Percentiles rank a stretch among this genome's conserved stretches.
Conservation (phyloP, 2,329 filamentous ascomycete genomes). For the Ampelomyces quisqualis region DNA sequence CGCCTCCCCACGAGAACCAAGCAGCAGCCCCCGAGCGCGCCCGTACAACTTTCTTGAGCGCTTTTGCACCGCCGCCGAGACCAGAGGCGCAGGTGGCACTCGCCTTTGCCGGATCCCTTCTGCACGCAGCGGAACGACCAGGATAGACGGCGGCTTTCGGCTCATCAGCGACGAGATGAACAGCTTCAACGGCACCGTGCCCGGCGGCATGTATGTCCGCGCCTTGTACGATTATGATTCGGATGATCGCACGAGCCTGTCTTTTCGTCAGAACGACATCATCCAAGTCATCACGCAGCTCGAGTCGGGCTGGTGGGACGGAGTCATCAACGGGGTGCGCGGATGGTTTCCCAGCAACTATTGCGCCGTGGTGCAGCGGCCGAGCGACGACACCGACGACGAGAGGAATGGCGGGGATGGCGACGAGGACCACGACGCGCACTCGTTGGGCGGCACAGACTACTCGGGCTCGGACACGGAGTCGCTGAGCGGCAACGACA, state of each 20-base stretch:
- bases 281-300: conserved; percentile 98
- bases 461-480: conserved; percentile 51
- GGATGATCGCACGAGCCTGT: conserved; percentile 93
- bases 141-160: background rate
- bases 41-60: conserved; percentile 4
- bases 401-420: conserved; percentile 58
- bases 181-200: conserved; percentile 52
- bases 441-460: conserved; percentile 47
- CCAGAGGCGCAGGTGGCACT: conserved; percentile 7
- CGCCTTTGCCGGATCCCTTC: conserved; percentile 8
- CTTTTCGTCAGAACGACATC: conserved; percentile 93
- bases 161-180: conserved; percentile 46
- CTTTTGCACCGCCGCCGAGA: background rate
- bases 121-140: conserved; percentile 10
- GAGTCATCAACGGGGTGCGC: conserved; percentile 91
- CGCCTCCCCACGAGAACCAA: too few species aligned
- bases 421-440: conserved; percentile 50
- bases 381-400: conserved; percentile 70
- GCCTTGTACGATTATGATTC: conserved; percentile 95
- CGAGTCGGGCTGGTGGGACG: conserved; percentile 99
- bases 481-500: conserved; percentile 42
- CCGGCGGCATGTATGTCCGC: conserved; percentile 77
- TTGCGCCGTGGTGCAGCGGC: conserved; percentile 78
- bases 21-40: too few species aligned
- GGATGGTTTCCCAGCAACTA: conserved; percentile 99